phyloP scores from a whole-genome alignment of 352 stramenopile species.

The Pythium myriotylum region DNA sequence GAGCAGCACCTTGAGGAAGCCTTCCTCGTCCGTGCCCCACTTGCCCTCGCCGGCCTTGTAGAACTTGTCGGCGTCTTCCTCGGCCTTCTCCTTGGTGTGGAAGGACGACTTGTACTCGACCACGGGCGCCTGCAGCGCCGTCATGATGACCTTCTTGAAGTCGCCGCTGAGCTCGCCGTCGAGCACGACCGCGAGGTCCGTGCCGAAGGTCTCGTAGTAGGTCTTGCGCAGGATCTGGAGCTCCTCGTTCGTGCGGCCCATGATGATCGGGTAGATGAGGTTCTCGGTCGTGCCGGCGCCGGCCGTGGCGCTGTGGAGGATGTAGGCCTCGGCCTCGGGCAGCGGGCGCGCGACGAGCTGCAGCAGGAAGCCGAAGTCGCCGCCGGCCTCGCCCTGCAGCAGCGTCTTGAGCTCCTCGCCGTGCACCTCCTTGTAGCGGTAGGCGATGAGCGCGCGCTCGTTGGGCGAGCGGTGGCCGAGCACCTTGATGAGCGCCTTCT shows the following conservation, averaged over 20 bases:
- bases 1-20: constrained; percentile 64
- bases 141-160: constrained; percentile 64
- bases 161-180: constrained; percentile 63
- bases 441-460: constrained; percentile 60
- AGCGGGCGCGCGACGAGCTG: constrained; percentile 61
- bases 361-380: constrained; percentile 71
- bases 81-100: constrained; percentile 60
- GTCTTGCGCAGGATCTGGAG: constrained; percentile 70
- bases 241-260: constrained; percentile 71
- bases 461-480: constrained; percentile 24
- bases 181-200: constrained; percentile 70
- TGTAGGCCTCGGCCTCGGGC: constrained; percentile 61
- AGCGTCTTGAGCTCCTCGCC: constrained; percentile 59
- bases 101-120: constrained; percentile 44
- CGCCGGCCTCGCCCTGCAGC: constrained; percentile 58
- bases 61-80: constrained; percentile 57
- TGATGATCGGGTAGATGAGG: constrained; percentile 70
- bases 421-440: constrained; percentile 71
- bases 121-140: constrained; percentile 27
- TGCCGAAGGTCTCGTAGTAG: constrained; percentile 73
- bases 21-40: constrained; percentile 73
- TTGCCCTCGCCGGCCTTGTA: constrained; percentile 77
- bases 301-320: constrained; percentile 53
- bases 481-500: constrained; percentile 51
- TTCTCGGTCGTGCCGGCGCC: constrained; percentile 57